Conservation (phyloP, 352 stramenopile species). For the Pythium oligandrum region DNA sequence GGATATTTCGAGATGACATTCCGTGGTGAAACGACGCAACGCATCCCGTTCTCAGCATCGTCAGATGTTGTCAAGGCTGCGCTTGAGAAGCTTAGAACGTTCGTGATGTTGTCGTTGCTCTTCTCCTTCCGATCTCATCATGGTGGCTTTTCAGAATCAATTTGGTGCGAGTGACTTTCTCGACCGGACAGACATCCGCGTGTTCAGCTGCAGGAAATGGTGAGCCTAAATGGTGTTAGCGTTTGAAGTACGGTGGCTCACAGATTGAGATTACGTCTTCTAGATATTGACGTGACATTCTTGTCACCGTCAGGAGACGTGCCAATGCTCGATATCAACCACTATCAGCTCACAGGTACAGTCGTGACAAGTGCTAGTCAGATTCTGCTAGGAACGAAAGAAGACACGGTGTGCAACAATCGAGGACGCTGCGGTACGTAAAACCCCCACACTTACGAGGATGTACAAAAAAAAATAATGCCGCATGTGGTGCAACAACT, state of each 20-base stretch:
- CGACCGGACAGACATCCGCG: slow-evolving; percentile 20
- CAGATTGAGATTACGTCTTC: background rate
- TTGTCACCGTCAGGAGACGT: slow-evolving; percentile 59
- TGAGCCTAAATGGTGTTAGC: slow-evolving; percentile 11
- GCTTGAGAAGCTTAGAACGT: slow-evolving; percentile 58
- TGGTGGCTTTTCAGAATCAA: slow-evolving; percentile 31
- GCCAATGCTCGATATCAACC: slow-evolving; percentile 37
- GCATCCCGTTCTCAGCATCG: slow-evolving; percentile 28
- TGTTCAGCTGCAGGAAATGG: slow-evolving; percentile 41
- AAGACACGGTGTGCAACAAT: slow-evolving; percentile 72
- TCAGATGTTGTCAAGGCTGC: slow-evolving; percentile 24
- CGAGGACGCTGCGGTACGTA: slow-evolving; percentile 61
- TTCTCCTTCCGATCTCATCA: background rate
- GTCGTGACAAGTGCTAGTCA: slow-evolving; percentile 28
- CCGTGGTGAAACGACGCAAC: slow-evolving; percentile 50
- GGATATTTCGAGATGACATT: slow-evolving; percentile 81
- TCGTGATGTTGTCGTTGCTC: slow-evolving; percentile 3
- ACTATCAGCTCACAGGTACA: slow-evolving; percentile 25
- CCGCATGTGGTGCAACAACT: background rate
- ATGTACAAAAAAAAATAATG: background rate
- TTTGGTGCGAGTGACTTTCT: slow-evolving; percentile 39
- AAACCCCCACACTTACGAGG: background rate
- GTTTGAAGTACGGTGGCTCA: background rate
- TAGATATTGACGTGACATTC: slow-evolving; percentile 42
- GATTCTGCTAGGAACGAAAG: slow-evolving; percentile 42